Conservation (phyloP, 805 yeast species). For the Lipomyces spencermartinsiae region DNA sequence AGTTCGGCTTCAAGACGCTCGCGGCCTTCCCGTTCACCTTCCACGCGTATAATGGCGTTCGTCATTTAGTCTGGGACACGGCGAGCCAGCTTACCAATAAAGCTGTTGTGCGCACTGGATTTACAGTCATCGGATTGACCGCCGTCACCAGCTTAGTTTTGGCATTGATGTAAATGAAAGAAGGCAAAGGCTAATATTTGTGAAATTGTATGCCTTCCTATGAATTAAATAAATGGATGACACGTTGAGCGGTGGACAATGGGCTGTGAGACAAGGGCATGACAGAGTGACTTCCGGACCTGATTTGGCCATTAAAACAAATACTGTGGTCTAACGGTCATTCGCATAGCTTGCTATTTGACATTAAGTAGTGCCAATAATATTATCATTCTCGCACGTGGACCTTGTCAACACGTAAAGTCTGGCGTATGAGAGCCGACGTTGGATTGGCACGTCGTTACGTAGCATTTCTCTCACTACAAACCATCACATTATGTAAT, state of each 20-base stretch:
- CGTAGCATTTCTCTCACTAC: too few species aligned
- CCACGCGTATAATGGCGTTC: slow-evolving; percentile 85
- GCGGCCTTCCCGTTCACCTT: slow-evolving; percentile 84
- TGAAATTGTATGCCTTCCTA: not conserved
- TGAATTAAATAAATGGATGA: not conserved
- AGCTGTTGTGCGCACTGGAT: slow-evolving; percentile 94
- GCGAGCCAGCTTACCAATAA: slow-evolving; percentile 79
- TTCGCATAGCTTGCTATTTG: too few species aligned
- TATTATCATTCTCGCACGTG: too few species aligned
- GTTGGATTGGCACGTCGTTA: too few species aligned
- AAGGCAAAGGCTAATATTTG: not conserved
- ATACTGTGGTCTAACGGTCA: not conserved
- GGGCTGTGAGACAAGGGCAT: not conserved
- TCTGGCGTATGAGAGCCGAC: too few species aligned
- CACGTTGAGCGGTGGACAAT: not conserved
- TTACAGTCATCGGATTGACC: slow-evolving; percentile 73
- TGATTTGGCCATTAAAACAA: not conserved
- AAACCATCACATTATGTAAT: too few species aligned
- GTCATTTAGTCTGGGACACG: slow-evolving; percentile 94
- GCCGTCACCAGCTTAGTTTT: slow-evolving; percentile 59
- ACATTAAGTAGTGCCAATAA: too few species aligned
- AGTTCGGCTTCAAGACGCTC: slow-evolving; percentile 68
- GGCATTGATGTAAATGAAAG: slow-evolving; percentile 44
- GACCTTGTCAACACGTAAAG: too few species aligned
- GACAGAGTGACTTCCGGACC: not conserved